These are phyloP conservation scores for Xylariaceae sp. DNA, from an alignment of 2,329 filamentous ascomycete genomes.

Conservation along the genomic window DNA sequence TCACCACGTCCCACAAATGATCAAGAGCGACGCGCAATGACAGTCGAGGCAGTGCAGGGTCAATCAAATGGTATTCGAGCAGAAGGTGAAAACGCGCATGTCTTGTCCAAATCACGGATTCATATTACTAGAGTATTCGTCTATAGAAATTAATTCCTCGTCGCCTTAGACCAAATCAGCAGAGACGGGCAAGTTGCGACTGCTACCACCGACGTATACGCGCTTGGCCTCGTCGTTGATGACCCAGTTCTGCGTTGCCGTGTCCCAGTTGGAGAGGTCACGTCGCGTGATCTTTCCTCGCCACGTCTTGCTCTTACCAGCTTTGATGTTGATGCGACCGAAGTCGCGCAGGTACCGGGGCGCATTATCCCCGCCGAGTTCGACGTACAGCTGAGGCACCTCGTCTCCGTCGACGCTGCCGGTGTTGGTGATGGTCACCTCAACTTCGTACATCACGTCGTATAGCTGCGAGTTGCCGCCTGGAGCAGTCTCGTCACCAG, in stretches of 20 bases:
- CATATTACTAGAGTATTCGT: not conserved
- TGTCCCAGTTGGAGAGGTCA: constrained; percentile 87
- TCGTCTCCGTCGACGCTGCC: constrained; percentile 65
- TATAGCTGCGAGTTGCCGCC: constrained; percentile 66
- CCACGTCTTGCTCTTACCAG: constrained; percentile 68
- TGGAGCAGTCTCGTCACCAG: constrained; percentile 40
- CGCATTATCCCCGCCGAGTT: constrained; percentile 75
- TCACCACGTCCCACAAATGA: no score
- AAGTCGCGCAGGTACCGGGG: constrained; percentile 71
- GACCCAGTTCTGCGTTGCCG: constrained; percentile 78
- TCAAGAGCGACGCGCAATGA: no score
- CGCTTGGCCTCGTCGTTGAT: constrained; percentile 51
- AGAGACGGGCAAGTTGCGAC: constrained; percentile 50
- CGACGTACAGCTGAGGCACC: constrained; percentile 75
- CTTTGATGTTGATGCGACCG: constrained; percentile 68
- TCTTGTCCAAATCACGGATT: not conserved
- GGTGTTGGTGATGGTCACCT: constrained; percentile 69
- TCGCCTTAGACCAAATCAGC: constrained; percentile 25
- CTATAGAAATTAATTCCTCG: no score
- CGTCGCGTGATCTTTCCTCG: constrained; percentile 68
- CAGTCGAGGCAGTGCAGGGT: not conserved
- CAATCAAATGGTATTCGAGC: not conserved
- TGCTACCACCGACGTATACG: constrained; percentile 55
- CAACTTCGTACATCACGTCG: constrained; percentile 66
- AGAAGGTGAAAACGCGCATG: not conserved